A percentile compares a stretch with the other conserved stretches of the same genome.
Conservation (phyloP, 73 alveolate species). For the Paramecium sexaurelia region DNA sequence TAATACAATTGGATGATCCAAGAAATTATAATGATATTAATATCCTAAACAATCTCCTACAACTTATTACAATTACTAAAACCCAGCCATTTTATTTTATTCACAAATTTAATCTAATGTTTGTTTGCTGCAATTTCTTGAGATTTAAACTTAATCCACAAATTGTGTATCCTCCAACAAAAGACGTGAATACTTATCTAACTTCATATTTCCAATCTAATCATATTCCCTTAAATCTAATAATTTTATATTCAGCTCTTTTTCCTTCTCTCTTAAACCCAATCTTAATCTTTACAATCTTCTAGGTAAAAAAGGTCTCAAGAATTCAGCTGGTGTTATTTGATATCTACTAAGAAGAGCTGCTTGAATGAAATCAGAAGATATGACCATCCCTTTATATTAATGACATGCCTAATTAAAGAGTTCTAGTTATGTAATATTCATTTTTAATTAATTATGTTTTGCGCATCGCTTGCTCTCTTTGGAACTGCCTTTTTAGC, state of each 20-base stretch:
- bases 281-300: constrained; percentile 1
- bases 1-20: constrained; percentile 34
- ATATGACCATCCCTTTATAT: constrained; percentile 46
- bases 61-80: neutral
- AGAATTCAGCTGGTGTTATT: constrained; percentile 50
- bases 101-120: constrained; percentile 7
- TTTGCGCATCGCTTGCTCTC: neutral
- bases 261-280: constrained; percentile 50
- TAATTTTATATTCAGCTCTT: constrained; percentile 24
- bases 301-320: constrained; percentile 47
- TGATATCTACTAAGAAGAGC: neutral
- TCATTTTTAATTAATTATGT: neutral
- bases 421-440: neutral
- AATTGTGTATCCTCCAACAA: constrained; percentile 13
- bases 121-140: neutral
- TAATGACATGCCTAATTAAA: constrained; percentile 51
- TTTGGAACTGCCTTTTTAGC: neutral
- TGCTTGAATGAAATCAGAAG: neutral
- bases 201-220: neutral
- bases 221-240: constrained; percentile 11
- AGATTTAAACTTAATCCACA: neutral
- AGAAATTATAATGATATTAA: constrained; percentile 34
- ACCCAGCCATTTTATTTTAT: constrained; percentile 14
- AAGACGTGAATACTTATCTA: constrained; percentile 32
- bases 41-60: constrained; percentile 39